Conservation (phyloP, 805 yeast genomes). For the Starmerella stigmatis region DNA sequence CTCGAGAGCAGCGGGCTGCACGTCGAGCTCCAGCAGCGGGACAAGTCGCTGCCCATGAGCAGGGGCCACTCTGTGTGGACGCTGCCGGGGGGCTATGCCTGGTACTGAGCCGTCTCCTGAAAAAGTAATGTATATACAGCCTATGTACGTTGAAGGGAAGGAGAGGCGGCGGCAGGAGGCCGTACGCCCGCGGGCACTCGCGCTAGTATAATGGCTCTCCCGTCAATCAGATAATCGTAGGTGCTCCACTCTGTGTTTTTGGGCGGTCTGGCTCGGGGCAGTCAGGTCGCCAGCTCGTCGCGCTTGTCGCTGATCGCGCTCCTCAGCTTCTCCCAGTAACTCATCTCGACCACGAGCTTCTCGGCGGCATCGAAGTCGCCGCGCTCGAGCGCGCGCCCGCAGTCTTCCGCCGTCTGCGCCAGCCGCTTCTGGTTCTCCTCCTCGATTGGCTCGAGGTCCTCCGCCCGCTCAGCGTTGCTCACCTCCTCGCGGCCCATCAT, state of each 20-base stretch:
- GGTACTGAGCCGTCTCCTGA: conserved; percentile 9
- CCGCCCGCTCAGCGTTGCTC: conserved; percentile 51
- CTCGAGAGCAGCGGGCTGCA: background rate
- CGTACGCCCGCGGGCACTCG: too few relatives aligned
- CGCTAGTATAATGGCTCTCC: too few relatives aligned
- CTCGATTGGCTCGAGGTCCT: conserved; percentile 46
- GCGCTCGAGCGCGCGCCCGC: conserved; percentile 40
- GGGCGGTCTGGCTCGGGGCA: too few relatives aligned
- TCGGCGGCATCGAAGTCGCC: conserved; percentile 52
- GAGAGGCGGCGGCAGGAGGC: too few relatives aligned
- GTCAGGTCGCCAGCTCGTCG: conserved; percentile 10
- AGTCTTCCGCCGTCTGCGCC: conserved; percentile 34
- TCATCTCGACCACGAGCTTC: conserved; percentile 56
- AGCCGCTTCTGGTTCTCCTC: conserved; percentile 51
- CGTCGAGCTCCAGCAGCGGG: background rate
- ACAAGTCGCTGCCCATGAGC: conserved; percentile 16
- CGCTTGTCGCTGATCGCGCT: conserved; percentile 47
- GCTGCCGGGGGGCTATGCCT: conserved; percentile 18
- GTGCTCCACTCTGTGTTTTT: too few relatives aligned
- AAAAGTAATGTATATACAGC: background rate
- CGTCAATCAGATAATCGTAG: too few relatives aligned
- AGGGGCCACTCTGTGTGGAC: conserved; percentile 10
- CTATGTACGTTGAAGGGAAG: too few relatives aligned
- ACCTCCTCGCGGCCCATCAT: conserved; percentile 77
- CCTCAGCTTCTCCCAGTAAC: conserved; percentile 74